Evolutionary conservation across 169 alveolate species (phyloP).

Genomic region (Babesia microti): DNA sequence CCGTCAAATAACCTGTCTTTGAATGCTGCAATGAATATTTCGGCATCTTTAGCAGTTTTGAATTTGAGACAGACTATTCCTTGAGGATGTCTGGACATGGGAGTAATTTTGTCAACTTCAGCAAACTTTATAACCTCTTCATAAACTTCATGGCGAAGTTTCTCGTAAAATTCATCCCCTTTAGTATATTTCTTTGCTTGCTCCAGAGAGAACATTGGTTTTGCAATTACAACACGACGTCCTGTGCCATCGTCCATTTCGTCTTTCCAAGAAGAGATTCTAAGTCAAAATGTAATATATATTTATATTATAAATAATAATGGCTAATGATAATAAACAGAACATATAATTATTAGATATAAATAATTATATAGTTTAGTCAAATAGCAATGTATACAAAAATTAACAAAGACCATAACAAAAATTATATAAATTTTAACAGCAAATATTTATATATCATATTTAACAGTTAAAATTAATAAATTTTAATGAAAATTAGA

Average conservation of each 20-base stretch:
- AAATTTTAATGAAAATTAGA: no score
- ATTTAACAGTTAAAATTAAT: no score
- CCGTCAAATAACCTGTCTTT: constrained; percentile 62
- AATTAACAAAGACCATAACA: no score
- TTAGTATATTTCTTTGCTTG: constrained; percentile 38
- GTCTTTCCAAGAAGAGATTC: constrained; percentile 50
- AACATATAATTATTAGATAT: background rate
- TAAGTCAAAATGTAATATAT: background rate
- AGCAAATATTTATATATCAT: no score
- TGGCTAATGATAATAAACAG: background rate
- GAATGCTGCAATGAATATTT: constrained; percentile 44
- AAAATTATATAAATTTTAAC: no score
- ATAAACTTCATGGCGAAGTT: constrained; percentile 31
- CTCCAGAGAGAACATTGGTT: constrained; percentile 59
- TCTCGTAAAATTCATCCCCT: constrained; percentile 31
- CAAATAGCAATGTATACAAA: no score
- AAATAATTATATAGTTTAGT: no score
- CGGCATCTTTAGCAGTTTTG: constrained; percentile 70
- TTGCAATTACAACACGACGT: constrained; percentile 50
- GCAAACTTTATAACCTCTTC: constrained; percentile 40
- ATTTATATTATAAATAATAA: background rate
- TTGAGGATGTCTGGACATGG: constrained; percentile 69
- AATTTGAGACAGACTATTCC: constrained; percentile 73
- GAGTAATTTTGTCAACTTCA: constrained; percentile 35
- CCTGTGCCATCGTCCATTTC: constrained; percentile 58